A percentile compares a stretch with the other conserved stretches of the same genome.
These are phyloP conservation scores for Blastobotrys capitulatus DNA, from an alignment of 1,139 yeast species.

Conservation along the genomic window DNA sequence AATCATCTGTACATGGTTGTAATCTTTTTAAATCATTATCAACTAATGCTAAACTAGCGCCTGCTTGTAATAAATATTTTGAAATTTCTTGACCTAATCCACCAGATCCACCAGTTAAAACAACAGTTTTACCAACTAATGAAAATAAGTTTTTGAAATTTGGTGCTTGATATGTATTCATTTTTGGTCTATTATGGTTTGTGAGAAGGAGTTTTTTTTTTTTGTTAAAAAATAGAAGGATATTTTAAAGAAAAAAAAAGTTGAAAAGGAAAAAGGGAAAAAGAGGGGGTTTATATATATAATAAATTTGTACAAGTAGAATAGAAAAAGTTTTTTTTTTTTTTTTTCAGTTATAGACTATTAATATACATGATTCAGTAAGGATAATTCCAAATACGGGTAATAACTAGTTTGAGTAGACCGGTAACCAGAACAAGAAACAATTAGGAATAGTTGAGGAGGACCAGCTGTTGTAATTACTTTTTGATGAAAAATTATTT, in stretches of 20 bases:
- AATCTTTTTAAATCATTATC: conserved; percentile 59
- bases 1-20: conserved; percentile 55
- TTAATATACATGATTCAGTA: too few relatives aligned
- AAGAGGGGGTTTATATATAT: not conserved
- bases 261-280: not conserved
- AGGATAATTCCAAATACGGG: too few relatives aligned
- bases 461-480: too few relatives aligned
- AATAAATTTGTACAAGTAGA: too few relatives aligned
- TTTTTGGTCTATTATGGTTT: not conserved
- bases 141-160: conserved; percentile 22
- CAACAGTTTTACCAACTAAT: conserved; percentile 65
- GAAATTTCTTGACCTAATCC: conserved; percentile 61
- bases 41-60: conserved; percentile 53
- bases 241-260: not conserved
- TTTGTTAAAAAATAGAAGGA: too few relatives aligned
- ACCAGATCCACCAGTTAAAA: conserved; percentile 80
- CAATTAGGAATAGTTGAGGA: too few relatives aligned
- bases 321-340: too few relatives aligned
- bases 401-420: too few relatives aligned
- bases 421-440: too few relatives aligned
- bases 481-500: too few relatives aligned
- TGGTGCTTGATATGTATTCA: conserved; percentile 7
- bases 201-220: too few relatives aligned
- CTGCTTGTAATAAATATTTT: conserved; percentile 26
- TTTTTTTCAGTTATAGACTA: too few relatives aligned